Evolutionary conservation across 768 basidiomycete genomes (phyloP), one percentile per base, ranked within the genome.

Genomic region (Leccinum variicolor): DNA sequence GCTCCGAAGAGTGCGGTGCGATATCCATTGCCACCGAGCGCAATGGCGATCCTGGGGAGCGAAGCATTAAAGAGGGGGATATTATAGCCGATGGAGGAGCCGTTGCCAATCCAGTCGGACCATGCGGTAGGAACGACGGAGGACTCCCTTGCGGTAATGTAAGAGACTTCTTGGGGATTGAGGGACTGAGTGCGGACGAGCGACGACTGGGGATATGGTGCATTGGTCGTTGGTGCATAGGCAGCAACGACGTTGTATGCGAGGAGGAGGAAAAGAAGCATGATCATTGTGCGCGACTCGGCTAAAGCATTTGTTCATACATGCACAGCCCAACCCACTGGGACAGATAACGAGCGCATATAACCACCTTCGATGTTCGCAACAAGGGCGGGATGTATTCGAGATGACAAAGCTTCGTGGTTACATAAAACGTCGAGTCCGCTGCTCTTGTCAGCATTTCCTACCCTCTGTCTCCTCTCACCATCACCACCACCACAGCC

Each of bases 11-110:
- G 81, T 1, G 87, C 86, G 0, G 88, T 81, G 39, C 90, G 77
- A 41, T 85, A 79, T 0, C 89, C 89, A 14, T 86, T 86, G 3
- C 90, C 90, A 23, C 85, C 84, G 10, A 89, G 73, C 1, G 88
- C 88, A 51, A 89, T 74, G 2, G 81, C 87, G 25, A 89, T 71
- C 53, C 75, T 79, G 9, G 85, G 82, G 55, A 81, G 77, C 25
- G 71, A 67, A 3, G 62, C 70, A 41, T 68, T 63, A 66, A 84
- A 80, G 0, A 62, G 56, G 14, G 75, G 63, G n/a, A 84, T 56
- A 56, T 77, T 72, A 67, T 87, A 87, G 2, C 85, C 81, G 11
- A 85, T 72, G 45, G 66, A 58, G 2, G 80, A 79, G 8, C 77
- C 80, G 61, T 87, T 73, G 1, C 81, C 81, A 46, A 88, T 58